Evolutionary conservation across 1,284 basidiomycete species (phyloP), one percentile per base, ranked within the genome.

Genomic region (Pseudozyma hubeiensis): DNA sequence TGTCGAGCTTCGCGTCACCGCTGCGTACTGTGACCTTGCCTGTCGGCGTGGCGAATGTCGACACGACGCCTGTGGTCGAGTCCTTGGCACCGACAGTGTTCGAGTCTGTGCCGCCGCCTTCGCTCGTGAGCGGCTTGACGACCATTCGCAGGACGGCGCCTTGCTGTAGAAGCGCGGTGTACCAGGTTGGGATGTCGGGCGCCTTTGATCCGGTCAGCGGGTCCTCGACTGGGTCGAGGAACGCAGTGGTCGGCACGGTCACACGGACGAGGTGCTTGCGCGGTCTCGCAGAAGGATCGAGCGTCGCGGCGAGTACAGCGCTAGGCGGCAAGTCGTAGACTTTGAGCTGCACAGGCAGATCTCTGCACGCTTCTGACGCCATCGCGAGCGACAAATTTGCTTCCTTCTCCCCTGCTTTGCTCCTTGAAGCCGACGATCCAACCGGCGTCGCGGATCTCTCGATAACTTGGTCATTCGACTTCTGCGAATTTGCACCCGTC

Each of bases 241-340:
- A 74, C 9, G 53, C 35, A 0, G 67, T 68, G 14, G 64, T 71
- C 3, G 82, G 74, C 7, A 84, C 66, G 4, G 57, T 53, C 8
- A 83, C 68, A 3, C 81, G 78, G 10, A 84, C 64, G 5, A 82
- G 68, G 54, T 84, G 82, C 56, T 75, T 76, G 52, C 79, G 78
- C 5, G 79, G 78, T n/a, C 79, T 67, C 3, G 73, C 75, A 3
- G 71, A 69, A 0, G 79, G 71, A 50, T 79, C 75, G 2, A 81
- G 75, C 19, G 82, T 83, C 4, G 82, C 82, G 0, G 80, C 82
- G 8, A 81, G 71, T n/a, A 83, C 70, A 3, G 82, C 81, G 30
- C 79, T 80, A 8, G 82, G 81, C 10, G 81, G 82, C 44, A 82
- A 56, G 39, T 84, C 82, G 53, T 75, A 78, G 9, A 80, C 69